A percentile compares a stretch with the other conserved stretches of the same genome.
Evolutionary conservation across 2,329 filamentous ascomycete genomes (phyloP).

Genomic region (Boeremia lycopersici): DNA sequence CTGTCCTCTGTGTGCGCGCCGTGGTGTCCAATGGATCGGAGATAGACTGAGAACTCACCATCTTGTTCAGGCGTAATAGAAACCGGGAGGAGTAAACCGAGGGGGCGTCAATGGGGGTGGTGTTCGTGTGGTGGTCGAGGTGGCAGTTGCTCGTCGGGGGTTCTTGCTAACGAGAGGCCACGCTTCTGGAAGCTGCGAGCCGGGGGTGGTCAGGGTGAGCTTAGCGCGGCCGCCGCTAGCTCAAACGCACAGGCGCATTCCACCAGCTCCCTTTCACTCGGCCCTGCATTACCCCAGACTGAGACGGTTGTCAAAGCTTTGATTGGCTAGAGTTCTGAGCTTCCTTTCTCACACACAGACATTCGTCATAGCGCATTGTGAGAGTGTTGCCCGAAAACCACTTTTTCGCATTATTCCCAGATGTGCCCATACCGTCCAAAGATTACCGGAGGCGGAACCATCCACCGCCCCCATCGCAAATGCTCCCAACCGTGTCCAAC

Average conservation of each 20-base stretch:
- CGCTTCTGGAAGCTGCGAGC: slow-evolving; percentile 15
- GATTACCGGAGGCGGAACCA: slow-evolving; percentile 24
- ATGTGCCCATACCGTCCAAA: slow-evolving; percentile 32
- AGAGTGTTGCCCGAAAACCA: slow-evolving; percentile 21
- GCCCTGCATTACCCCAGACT: slow-evolving; percentile 15
- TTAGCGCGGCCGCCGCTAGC: slow-evolving; percentile 10
- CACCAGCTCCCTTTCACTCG: slow-evolving; percentile 6
- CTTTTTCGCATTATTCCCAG: slow-evolving; percentile 39
- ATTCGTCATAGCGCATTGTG: neutral
- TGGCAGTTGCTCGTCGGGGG: slow-evolving; percentile 9
- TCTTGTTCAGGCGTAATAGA: neutral
- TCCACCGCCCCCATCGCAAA: slow-evolving; percentile 22
- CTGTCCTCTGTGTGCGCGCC: slow-evolving; percentile 8
- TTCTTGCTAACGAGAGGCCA: slow-evolving; percentile 16
- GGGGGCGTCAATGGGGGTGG: slow-evolving; percentile 4
- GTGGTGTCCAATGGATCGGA: slow-evolving; percentile 2
- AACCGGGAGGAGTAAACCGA: slow-evolving; percentile 14
- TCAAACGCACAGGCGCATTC: slow-evolving; percentile 9
- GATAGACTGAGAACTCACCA: slow-evolving; percentile 10
- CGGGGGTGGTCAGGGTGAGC: slow-evolving; percentile 8
- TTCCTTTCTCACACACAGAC: neutral
- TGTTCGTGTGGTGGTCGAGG: slow-evolving; percentile 9
- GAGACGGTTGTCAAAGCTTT: neutral
- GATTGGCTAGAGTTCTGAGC: slow-evolving; percentile 3
- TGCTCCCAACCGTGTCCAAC: slow-evolving; percentile 23